Percentiles rank a stretch among this genome's conserved stretches.
These are phyloP conservation scores for Acanthamoeba quina DNA, from an alignment of 208 protist species.

Conservation along the genomic window DNA sequence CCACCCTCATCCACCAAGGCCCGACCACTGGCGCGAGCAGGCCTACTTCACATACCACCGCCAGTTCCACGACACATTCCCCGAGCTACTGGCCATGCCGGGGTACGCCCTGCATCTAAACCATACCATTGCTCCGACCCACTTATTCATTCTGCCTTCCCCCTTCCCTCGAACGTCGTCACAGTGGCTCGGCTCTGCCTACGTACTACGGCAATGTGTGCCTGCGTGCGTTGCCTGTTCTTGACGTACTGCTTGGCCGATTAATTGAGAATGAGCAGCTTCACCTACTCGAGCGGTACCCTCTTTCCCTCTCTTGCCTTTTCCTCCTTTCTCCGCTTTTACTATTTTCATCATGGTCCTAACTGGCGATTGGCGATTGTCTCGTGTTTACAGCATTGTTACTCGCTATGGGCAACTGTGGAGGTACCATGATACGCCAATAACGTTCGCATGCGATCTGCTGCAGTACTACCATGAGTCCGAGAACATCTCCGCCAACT, in stretches of 20 bases:
- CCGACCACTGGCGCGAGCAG: slow-evolving; percentile 37
- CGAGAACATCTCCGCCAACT: background rate
- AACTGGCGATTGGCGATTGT: too few relatives aligned
- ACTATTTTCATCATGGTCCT: too few relatives aligned
- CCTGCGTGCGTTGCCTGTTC: background rate
- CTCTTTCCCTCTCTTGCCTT: background rate
- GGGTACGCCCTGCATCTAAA: background rate
- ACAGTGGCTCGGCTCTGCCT: background rate
- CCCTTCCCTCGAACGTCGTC: background rate
- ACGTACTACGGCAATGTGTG: slow-evolving; percentile 49
- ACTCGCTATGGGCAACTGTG: background rate
- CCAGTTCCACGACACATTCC: slow-evolving; percentile 46
- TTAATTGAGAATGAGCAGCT: slow-evolving; percentile 26
- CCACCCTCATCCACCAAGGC: background rate
- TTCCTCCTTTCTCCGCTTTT: too few relatives aligned
- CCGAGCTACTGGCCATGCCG: background rate
- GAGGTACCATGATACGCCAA: slow-evolving; percentile 27
- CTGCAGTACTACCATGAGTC: slow-evolving; percentile 53
- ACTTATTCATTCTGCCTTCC: background rate
- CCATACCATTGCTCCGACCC: background rate
- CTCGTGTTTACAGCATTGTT: background rate
- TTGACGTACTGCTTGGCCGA: slow-evolving; percentile 35
- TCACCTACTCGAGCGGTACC: background rate
- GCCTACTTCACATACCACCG: slow-evolving; percentile 12
- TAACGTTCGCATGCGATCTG: slow-evolving; percentile 1